phyloP scores from a whole-genome alignment of 2,329 filamentous ascomycete species.

The Trichoderma cornu-damae region DNA sequence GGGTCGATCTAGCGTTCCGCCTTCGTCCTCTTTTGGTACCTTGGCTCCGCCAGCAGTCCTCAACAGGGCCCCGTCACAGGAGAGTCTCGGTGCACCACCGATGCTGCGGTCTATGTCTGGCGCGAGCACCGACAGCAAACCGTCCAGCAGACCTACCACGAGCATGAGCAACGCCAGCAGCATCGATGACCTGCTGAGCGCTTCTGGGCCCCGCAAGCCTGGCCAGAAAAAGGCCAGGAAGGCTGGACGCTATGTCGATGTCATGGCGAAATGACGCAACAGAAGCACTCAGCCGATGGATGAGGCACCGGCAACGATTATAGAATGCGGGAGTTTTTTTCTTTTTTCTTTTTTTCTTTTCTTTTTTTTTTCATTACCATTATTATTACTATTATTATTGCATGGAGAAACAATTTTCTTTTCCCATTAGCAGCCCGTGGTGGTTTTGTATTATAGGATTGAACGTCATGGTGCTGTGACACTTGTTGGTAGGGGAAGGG shows the following conservation, averaged over 20 bases:
- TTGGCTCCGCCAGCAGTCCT: slow-evolving; percentile 30
- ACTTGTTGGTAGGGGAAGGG: background rate
- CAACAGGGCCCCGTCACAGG: slow-evolving; percentile 33
- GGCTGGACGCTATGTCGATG: slow-evolving; percentile 86
- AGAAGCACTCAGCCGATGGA: background rate
- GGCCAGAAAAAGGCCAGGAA: slow-evolving; percentile 68
- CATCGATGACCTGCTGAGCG: slow-evolving; percentile 86
- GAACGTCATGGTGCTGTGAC: slow-evolving; percentile 6
- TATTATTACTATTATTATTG: no score
- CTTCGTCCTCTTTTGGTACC: slow-evolving; percentile 27
- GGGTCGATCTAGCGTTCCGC: slow-evolving; percentile 31
- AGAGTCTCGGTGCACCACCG: slow-evolving; percentile 37
- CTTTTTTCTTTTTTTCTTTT: slow-evolving; percentile 4
- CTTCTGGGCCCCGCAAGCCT: slow-evolving; percentile 63
- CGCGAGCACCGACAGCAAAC: slow-evolving; percentile 41
- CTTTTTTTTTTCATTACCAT: background rate
- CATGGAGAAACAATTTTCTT: background rate
- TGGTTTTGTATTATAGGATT: slow-evolving; percentile 16
- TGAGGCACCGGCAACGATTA: background rate
- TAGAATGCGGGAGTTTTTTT: slow-evolving; percentile 15
- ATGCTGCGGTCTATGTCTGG: slow-evolving; percentile 48
- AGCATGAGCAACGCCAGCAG: slow-evolving; percentile 88
- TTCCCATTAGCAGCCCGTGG: background rate
- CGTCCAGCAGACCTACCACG: slow-evolving; percentile 66
- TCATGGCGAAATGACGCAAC: slow-evolving; percentile 70